These are phyloP conservation scores for Chrysophaeum taylorii DNA, from an alignment of 352 stramenopile species.

Conservation along the genomic window DNA sequence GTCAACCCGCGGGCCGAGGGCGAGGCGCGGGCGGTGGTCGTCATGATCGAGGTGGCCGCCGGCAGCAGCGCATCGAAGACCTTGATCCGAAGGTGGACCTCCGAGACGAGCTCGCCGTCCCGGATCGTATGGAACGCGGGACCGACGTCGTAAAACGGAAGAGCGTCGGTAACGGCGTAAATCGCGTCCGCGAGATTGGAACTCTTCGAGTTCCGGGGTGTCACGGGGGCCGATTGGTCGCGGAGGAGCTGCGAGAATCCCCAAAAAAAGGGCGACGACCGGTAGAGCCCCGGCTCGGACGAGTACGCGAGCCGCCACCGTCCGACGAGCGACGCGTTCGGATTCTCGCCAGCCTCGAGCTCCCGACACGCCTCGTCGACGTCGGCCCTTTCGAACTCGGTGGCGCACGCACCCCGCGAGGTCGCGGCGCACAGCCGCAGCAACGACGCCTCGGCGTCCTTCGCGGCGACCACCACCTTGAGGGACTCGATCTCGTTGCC, in stretches of 20 bases:
- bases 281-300: slow-evolving; percentile 6
- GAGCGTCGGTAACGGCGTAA: slow-evolving; percentile 7
- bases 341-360: not conserved
- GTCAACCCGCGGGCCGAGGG: not conserved
- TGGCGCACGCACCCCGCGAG: no score
- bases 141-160: slow-evolving; percentile 1
- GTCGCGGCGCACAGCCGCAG: no score
- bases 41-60: not conserved
- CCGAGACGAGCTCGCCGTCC: not conserved
- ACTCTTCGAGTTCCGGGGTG: not conserved
- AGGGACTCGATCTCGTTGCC: no score
- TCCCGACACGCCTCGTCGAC: not conserved
- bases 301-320: slow-evolving; percentile 4
- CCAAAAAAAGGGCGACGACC: slow-evolving; percentile 10
- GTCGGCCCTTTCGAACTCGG: no score
- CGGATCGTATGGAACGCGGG: not conserved
- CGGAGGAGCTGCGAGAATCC: slow-evolving; percentile 2
- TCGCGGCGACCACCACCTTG: no score
- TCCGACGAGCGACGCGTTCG: not conserved
- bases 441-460: no score
- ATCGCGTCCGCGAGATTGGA: not conserved
- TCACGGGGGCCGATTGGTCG: not conserved
- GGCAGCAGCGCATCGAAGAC: not conserved
- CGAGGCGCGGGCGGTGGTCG: not conserved
- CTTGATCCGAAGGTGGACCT: not conserved